Conservation (phyloP, 441 rosid species). For the Bruguiera hainesii region DNA sequence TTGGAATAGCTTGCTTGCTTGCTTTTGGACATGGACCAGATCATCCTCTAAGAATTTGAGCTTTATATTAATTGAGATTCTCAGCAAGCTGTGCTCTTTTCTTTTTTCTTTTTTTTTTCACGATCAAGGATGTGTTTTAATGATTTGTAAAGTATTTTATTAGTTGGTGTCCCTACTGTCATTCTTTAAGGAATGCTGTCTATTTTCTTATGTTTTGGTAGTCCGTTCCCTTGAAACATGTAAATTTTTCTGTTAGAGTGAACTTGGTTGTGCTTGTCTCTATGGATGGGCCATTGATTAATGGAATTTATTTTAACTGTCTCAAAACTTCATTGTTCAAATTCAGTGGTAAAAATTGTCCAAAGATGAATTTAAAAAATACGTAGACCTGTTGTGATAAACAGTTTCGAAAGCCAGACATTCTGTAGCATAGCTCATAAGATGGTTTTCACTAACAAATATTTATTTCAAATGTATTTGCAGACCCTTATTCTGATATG, state of each 20-base stretch:
- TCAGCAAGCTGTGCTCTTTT: neutral
- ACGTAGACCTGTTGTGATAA: no score
- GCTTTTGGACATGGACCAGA: neutral
- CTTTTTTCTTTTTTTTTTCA: neutral
- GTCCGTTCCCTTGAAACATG: neutral
- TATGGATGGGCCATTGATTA: slow-evolving; percentile 3
- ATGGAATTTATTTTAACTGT: neutral
- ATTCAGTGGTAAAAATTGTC: neutral
- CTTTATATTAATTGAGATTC: neutral
- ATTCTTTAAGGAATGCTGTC: neutral
- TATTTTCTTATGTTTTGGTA: neutral
- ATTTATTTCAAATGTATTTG: slow-evolving; percentile 20
- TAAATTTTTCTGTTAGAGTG: neutral
- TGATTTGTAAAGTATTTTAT: neutral
- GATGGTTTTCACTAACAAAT: slow-evolving; percentile 13
- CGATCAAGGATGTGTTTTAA: neutral
- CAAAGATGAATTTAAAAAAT: no score
- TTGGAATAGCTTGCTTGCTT: neutral
- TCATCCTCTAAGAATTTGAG: neutral
- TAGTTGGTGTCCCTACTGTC: neutral
- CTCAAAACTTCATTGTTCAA: neutral
- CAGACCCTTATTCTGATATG: slow-evolving; percentile 86
- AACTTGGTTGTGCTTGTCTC: neutral
- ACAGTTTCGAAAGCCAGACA: no score
- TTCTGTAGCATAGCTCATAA: neutral